These are phyloP conservation scores for Fusarium mangiferae DNA, from an alignment of 2,329 filamentous ascomycete genomes.

Conservation along the genomic window DNA sequence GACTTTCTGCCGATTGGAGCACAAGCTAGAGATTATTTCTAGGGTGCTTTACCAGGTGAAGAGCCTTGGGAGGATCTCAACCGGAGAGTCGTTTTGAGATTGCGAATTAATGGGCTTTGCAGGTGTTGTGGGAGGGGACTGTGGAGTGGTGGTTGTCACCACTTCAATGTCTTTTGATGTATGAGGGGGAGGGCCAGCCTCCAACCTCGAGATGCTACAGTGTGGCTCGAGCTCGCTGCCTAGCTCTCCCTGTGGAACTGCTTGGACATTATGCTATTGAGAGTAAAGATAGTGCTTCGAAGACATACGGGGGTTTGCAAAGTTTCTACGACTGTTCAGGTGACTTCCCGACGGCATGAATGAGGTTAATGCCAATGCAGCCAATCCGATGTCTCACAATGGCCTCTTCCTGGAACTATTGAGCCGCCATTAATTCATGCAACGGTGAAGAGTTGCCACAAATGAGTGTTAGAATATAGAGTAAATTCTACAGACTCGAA, in stretches of 20 bases:
- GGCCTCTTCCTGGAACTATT: background rate
- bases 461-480: too few relatives aligned
- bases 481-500: background rate
- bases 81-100: too few relatives aligned
- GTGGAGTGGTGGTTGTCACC: background rate
- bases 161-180: background rate
- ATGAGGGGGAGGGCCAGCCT: background rate
- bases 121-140: background rate
- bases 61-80: too few relatives aligned
- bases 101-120: background rate
- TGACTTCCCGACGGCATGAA: background rate
- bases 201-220: background rate
- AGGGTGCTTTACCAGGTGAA: background rate
- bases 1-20: background rate
- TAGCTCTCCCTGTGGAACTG: background rate
- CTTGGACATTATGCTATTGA: background rate
- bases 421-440: background rate
- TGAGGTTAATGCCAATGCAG: conserved; percentile 2
- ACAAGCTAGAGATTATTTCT: background rate
- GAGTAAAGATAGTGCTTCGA: background rate
- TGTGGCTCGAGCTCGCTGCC: background rate
- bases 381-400: conserved; percentile 5
- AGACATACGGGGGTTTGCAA: background rate
- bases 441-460: background rate
- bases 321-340: background rate